Base-by-base conservation (phyloP, 371 early-diverging fungal species). In the Sporodiniella umbellata region DNA sequence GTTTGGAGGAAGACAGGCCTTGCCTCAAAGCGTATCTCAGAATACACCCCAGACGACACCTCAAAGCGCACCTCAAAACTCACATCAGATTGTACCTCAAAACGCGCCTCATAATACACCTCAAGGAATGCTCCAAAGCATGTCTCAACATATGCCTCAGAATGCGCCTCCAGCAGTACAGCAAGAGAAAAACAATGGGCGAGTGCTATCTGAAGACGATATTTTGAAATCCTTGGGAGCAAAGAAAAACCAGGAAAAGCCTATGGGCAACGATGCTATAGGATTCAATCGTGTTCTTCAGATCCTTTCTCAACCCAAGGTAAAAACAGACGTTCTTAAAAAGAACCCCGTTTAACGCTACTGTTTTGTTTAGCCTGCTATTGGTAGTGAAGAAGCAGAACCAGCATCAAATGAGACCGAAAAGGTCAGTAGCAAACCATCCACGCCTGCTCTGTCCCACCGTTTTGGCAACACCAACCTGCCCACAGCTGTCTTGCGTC, bases 401-500 rank as follows among this genome's bases (percentile, higher is more conserved):
- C 1, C 35, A 35, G 35, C 15, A 5, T n/a, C 15, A 5, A 14
- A 35, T 14, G 35, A 8, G n/a, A 37, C 23, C 48, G 49, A 37
- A 45, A 14, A 33, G 22, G 33, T 21, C 31, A 42, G 43, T 7
- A 54, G 23, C 25, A 51, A 33, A 25, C 60, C 37, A 28, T 60
- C 33, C 44, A 60, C 33, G 38, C 59, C 30, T 52, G 57, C 38
- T 25, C 45, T 28, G 28, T 58, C 43, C 39, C 70, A 61, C 37
- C 59, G 70, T 22, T 78, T 84, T 65, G 81, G 77, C 30, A 79
- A 78, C 11, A 35, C 35, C 8, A 83, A 81, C 37, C 59, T 84
- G n/a, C 85, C 85, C 8, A 84, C 85, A 4, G 81, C 83, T 22
- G 85, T 84, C 11, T 67, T 81, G 35, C 81, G 85, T 35, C 85